These are phyloP conservation scores for Verticillium nubilum DNA, from an alignment of 2,329 filamentous ascomycete species.

Conservation along the genomic window DNA sequence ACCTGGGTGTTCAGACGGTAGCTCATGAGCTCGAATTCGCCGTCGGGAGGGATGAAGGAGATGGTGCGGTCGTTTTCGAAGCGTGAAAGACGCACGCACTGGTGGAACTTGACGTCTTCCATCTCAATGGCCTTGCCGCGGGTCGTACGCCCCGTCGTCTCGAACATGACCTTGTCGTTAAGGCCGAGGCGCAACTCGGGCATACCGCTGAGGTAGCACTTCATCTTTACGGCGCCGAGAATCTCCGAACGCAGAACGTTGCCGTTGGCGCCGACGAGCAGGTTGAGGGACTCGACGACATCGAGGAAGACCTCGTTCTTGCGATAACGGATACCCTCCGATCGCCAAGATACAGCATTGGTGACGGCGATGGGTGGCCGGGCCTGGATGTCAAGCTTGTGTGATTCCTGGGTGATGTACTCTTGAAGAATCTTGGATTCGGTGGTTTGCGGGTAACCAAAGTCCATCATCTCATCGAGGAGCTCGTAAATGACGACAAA, in stretches of 20 bases:
- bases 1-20: constrained; percentile 98
- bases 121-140: constrained; percentile 97
- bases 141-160: constrained; percentile 90
- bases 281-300: constrained; percentile 92
- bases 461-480: constrained; percentile 99
- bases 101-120: constrained; percentile 99
- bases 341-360: constrained; percentile 96
- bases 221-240: constrained; percentile 97
- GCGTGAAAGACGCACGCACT: constrained; percentile 89
- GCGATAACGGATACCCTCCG: constrained; percentile 94
- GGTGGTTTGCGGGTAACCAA: constrained; percentile 97
- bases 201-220: constrained; percentile 98
- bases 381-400: constrained; percentile 96
- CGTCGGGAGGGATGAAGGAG: constrained; percentile 96
- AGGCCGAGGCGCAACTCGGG: constrained; percentile 88
- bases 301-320: constrained; percentile 99
- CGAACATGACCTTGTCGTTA: constrained; percentile 99
- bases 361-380: constrained; percentile 96
- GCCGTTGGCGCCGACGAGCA: constrained; percentile 88
- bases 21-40: constrained; percentile 98
- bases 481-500: constrained; percentile 99
- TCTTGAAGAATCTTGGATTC: constrained; percentile 98
- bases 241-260: constrained; percentile 97
- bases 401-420: constrained; percentile 98
- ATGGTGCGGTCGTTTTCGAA: constrained; percentile 99